A percentile compares a stretch with the other conserved stretches of the same genome.
Evolutionary conservation across 768 basidiomycete species (phyloP).

Genomic region (Agrocybe pediades): DNA sequence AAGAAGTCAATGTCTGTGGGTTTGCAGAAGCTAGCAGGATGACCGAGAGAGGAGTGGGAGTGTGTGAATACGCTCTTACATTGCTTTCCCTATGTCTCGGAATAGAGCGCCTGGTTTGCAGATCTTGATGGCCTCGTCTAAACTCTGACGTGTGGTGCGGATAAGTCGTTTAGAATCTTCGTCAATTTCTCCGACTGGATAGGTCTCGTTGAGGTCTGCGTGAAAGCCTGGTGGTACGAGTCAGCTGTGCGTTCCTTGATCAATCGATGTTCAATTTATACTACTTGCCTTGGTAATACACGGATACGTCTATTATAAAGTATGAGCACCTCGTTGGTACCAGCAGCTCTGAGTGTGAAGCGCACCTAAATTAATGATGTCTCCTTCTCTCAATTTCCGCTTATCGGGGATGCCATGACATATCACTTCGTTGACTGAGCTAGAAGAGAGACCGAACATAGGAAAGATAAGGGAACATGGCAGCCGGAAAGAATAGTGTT

Average conservation of each 20-base stretch:
- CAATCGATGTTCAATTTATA: slow-evolving; percentile 1
- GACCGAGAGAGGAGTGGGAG: slow-evolving; percentile 1
- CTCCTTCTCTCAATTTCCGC: slow-evolving; percentile 82
- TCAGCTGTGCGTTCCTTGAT: slow-evolving; percentile 2
- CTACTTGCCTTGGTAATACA: slow-evolving; percentile 72
- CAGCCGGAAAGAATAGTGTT: background rate
- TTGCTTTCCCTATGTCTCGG: slow-evolving; percentile 84
- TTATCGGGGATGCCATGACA: slow-evolving; percentile 97
- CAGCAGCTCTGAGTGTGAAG: slow-evolving; percentile 9
- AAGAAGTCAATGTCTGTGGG: too few relatives aligned
- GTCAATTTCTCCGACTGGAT: slow-evolving; percentile 85
- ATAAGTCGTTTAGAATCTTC: slow-evolving; percentile 85
- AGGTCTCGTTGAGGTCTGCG: slow-evolving; percentile 90
- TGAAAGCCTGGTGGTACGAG: slow-evolving; percentile 67
- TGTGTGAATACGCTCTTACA: slow-evolving; percentile 43
- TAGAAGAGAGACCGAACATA: slow-evolving; percentile 23
- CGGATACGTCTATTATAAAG: slow-evolving; percentile 64
- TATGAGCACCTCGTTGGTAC: slow-evolving; percentile 9
- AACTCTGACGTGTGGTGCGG: slow-evolving; percentile 74
- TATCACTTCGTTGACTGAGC: slow-evolving; percentile 93
- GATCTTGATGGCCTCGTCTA: slow-evolving; percentile 87
- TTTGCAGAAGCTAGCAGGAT: slow-evolving; percentile 4
- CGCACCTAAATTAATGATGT: slow-evolving; percentile 93
- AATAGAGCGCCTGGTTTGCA: slow-evolving; percentile 94
- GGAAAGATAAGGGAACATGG: slow-evolving; percentile 1